Conservation (phyloP, 2,329 filamentous ascomycete genomes). For the Hypoxylon sp. region DNA sequence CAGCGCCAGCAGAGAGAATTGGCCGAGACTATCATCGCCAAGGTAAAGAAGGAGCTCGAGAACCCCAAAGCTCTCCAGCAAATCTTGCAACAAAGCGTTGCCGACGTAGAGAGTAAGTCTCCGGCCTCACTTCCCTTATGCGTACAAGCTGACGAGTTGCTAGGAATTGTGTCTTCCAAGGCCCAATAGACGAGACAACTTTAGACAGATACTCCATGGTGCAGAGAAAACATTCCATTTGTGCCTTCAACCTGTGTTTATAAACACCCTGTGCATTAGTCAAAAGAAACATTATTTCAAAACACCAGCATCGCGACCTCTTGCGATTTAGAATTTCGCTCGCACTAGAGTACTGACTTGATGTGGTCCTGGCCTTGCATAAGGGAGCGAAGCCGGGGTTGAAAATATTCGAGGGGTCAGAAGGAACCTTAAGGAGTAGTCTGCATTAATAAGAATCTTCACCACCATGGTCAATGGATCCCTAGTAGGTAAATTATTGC, state of each 20-base stretch:
- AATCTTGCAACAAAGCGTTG: slow-evolving; percentile 96
- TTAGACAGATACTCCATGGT: slow-evolving; percentile 50
- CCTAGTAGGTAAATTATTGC: background rate
- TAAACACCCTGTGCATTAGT: slow-evolving; percentile 73
- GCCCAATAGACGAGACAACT: slow-evolving; percentile 66
- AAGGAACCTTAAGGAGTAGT: background rate
- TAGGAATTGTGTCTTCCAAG: slow-evolving; percentile 74
- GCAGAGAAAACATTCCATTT: slow-evolving; percentile 62
- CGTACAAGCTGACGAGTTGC: slow-evolving; percentile 52
- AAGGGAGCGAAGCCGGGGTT: background rate
- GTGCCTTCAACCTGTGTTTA: slow-evolving; percentile 64
- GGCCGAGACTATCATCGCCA: slow-evolving; percentile 91
- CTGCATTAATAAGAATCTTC: background rate
- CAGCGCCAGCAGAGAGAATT: slow-evolving; percentile 98
- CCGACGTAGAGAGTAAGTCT: slow-evolving; percentile 90
- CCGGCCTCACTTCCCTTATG: background rate
- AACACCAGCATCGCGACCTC: slow-evolving; percentile 8
- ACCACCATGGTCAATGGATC: background rate
- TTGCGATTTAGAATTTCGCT: slow-evolving; percentile 12
- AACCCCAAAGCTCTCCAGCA: slow-evolving; percentile 97
- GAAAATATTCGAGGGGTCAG: slow-evolving; percentile 7
- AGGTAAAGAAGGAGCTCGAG: slow-evolving; percentile 98
- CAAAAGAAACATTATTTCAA: slow-evolving; percentile 53
- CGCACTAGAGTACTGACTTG: background rate
- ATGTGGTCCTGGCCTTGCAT: slow-evolving; percentile 5